Conservation (phyloP, 345 rosid species). For the Eucalyptus lansdowneana region DNA sequence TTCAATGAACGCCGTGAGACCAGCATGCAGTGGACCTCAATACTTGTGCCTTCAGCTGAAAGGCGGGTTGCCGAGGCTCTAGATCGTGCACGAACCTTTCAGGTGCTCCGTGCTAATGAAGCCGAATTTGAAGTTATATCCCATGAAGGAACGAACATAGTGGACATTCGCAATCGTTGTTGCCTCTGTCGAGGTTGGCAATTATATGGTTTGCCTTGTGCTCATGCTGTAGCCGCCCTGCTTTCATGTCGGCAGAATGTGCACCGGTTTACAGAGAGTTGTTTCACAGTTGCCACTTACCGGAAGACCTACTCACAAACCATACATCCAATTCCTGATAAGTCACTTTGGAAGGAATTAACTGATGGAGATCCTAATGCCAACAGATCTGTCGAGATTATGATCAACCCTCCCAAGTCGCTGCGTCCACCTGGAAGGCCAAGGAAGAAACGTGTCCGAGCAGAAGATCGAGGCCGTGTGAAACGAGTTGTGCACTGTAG, state of each 20-base stretch:
- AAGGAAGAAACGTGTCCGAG: conserved; percentile 84
- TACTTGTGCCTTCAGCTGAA: conserved; percentile 92
- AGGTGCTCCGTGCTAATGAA: conserved; percentile 91
- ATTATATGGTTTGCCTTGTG: conserved; percentile 88
- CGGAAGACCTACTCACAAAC: conserved; percentile 91
- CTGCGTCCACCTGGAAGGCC: conserved; percentile 92
- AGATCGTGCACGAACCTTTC: conserved; percentile 73
- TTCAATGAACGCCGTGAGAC: conserved; percentile 89
- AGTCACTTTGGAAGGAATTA: conserved; percentile 78
- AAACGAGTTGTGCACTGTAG: conserved; percentile 98
- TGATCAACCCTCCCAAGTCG: conserved; percentile 81
- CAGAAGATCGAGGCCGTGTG: conserved; percentile 83
- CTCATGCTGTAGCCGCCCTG: conserved; percentile 96
- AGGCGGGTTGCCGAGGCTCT: conserved; percentile 81
- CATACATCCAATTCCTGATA: conserved; percentile 94
- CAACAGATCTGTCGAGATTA: conserved; percentile 22
- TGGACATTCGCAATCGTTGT: conserved; percentile 83
- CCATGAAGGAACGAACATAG: conserved; percentile 81
- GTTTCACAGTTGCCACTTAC: conserved; percentile 92
- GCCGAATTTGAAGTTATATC: conserved; percentile 94
- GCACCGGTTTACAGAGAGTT: conserved; percentile 88
- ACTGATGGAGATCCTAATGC: conserved; percentile 56
- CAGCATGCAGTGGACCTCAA: conserved; percentile 93
- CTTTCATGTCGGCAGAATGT: conserved; percentile 98
- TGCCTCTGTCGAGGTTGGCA: conserved; percentile 99